Base-by-base conservation (phyloP, 352 stramenopile genomes). In the Globisporangium carolinianum region DNA sequence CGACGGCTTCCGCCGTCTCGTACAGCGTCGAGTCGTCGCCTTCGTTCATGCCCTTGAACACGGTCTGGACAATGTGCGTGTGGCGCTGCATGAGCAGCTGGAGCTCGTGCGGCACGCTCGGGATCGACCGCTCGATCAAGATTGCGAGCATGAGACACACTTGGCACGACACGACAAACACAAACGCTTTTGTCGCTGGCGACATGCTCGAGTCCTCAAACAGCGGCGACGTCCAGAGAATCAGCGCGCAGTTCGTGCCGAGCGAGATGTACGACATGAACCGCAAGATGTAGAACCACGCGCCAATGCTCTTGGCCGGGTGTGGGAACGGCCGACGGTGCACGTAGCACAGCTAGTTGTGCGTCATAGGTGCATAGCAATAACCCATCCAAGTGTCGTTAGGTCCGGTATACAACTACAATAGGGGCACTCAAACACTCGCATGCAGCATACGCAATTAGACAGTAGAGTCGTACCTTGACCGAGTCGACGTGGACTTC, bases 401-500 rank as follows among this genome's bases (percentile, higher is more conserved):
- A 43, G 39, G 7, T 12, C 7, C 4, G 39, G 3, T 32, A 32
- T 32, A 32, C 24, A 32, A 32, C 2, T 32, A 3, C 24, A 32
- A 32, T 32, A 32, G 24, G 24, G 10, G 11, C 12, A 24, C 17
- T 8, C 45, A 49, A 49, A 32, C 11, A 43, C 11, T 14, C 39
- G 11, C 39, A 43, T 43, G 39, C 14, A 47, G n/a, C 43, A 15
- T 5, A 47, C 3, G 42, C 47, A 37, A 4, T 15, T 35, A 9
- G 14, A 65, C 17, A n/a, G 61, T 53, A 36, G 61, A 35, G 36
- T 85, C 58, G 62, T 18, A 60, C 54, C 55, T 97, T 97, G 41
- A 86, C 68, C 0, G 86, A 79, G 57, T 97, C 88, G 14, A 95
- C 79, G 56, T 97, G 87, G 17, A 97, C 79, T 70, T 98, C 93